phyloP scores from a whole-genome alignment of 169 alveolate genomes.

The Plasmodium coatneyi region DNA sequence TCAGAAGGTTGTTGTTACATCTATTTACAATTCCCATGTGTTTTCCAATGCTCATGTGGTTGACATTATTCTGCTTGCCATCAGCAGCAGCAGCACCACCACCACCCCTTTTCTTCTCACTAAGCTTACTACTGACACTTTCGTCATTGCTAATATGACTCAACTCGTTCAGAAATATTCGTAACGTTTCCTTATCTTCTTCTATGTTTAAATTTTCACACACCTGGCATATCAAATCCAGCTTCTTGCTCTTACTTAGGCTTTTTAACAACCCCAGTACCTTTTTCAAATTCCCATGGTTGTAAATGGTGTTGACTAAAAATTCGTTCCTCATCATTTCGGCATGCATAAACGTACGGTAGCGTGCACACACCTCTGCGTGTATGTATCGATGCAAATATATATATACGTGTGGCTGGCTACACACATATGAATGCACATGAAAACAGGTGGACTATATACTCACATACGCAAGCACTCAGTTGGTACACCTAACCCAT shows the following conservation, averaged over 20 bases:
- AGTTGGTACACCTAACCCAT: not conserved
- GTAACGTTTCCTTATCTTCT: constrained; percentile 40
- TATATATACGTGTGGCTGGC: not conserved
- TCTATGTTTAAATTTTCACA: constrained; percentile 36
- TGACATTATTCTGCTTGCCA: not conserved
- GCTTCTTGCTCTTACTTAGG: constrained; percentile 43
- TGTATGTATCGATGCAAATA: not conserved
- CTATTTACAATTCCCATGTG: not conserved
- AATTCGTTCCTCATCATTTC: constrained; percentile 33
- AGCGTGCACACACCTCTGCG: not conserved
- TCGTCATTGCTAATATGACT: constrained; percentile 10
- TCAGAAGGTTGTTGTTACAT: not conserved
- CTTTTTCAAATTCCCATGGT: constrained; percentile 53
- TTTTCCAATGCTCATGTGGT: not conserved
- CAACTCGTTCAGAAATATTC: constrained; percentile 35
- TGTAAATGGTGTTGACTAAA: constrained; percentile 60
- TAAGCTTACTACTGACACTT: not conserved
- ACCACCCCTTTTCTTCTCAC: constrained; percentile 3
- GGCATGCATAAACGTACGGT: not conserved
- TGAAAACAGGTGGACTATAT: not conserved
- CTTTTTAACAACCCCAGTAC: constrained; percentile 41
- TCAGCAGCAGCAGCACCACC: not conserved
- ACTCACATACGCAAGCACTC: not conserved
- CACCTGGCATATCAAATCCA: constrained; percentile 14
- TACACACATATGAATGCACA: not conserved